A percentile compares a stretch with the other conserved stretches of the same genome.
phyloP scores from a whole-genome alignment of 768 basidiomycete species.

The Russula sp. region DNA sequence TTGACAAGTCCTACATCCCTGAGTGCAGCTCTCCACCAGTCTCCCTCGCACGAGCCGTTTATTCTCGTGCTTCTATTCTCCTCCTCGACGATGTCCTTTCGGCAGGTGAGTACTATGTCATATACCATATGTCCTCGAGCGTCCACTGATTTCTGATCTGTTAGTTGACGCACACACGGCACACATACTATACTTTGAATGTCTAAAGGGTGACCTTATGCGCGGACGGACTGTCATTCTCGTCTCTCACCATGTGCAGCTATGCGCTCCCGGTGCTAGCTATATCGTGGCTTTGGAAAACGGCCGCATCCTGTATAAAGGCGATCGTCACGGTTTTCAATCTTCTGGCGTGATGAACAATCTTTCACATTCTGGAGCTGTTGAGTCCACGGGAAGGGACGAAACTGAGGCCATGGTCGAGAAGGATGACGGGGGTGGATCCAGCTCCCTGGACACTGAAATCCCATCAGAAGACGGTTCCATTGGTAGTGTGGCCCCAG shows the following conservation, averaged over 20 bases:
- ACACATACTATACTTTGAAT: slow-evolving; percentile 71
- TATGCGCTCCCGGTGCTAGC: slow-evolving; percentile 70
- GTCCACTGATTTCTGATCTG: background rate
- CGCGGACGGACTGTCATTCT: slow-evolving; percentile 76
- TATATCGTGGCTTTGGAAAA: slow-evolving; percentile 83
- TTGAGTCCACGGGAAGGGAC: slow-evolving; percentile 28
- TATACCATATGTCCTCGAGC: background rate
- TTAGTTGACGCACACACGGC: slow-evolving; percentile 82
- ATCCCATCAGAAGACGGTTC: slow-evolving; percentile 38
- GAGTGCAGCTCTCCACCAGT: slow-evolving; percentile 32
- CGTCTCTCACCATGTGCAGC: slow-evolving; percentile 90
- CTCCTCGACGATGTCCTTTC: slow-evolving; percentile 78
- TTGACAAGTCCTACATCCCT: background rate
- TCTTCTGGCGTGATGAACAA: slow-evolving; percentile 57
- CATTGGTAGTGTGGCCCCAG: slow-evolving; percentile 32
- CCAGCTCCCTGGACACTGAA: slow-evolving; percentile 23
- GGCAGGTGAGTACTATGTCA: slow-evolving; percentile 29
- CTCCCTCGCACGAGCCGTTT: slow-evolving; percentile 77
- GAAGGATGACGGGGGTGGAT: slow-evolving; percentile 27
- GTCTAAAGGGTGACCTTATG: slow-evolving; percentile 72
- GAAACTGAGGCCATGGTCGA: slow-evolving; percentile 33
- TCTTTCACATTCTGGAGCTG: slow-evolving; percentile 51
- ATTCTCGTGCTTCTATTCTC: slow-evolving; percentile 76
- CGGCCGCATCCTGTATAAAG: slow-evolving; percentile 71
- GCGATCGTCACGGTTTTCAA: slow-evolving; percentile 56